Percentiles rank a stretch among this genome's conserved stretches.
Evolutionary conservation across 1,284 basidiomycete genomes (phyloP).

Genomic region (Anthracocystis setariae): DNA sequence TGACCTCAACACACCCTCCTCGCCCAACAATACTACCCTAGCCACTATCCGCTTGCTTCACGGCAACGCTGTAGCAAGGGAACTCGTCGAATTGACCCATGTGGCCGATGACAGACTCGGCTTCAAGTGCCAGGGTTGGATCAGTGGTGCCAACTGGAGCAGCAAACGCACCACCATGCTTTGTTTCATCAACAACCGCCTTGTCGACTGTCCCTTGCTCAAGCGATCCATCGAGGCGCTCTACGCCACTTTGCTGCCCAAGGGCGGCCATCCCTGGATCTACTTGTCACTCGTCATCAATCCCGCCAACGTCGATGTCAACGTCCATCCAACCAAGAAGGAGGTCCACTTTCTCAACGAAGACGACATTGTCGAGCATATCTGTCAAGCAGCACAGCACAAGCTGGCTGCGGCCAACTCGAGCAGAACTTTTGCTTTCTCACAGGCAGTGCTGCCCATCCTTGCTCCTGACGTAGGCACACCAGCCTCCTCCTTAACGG

Average conservation of each 20-base stretch:
- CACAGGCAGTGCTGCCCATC: conserved; percentile 39
- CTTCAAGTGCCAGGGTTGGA: conserved; percentile 73
- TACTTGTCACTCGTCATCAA: conserved; percentile 89
- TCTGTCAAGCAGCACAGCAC: conserved; percentile 71
- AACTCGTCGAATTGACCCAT: conserved; percentile 74
- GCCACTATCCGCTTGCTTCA: conserved; percentile 85
- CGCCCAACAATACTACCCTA: conserved; percentile 72
- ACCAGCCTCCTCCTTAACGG: neutral
- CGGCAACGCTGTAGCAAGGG: conserved; percentile 81
- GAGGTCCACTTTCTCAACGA: conserved; percentile 96
- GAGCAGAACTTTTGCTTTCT: conserved; percentile 59
- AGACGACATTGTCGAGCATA: conserved; percentile 82
- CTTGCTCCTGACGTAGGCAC: conserved; percentile 15
- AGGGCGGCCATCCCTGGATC: conserved; percentile 88
- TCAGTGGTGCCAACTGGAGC: conserved; percentile 89
- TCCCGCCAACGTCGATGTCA: conserved; percentile 90
- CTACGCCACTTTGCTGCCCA: conserved; percentile 87
- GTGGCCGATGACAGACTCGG: conserved; percentile 46
- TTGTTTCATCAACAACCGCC: conserved; percentile 96
- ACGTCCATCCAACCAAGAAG: conserved; percentile 97
- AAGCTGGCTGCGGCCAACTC: conserved; percentile 54
- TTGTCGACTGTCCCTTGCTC: conserved; percentile 88
- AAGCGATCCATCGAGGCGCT: conserved; percentile 87
- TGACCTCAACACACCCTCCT: conserved; percentile 83
- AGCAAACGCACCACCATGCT: conserved; percentile 85